A percentile compares a stretch with the other conserved stretches of the same genome.
Conservation (phyloP, 1,139 yeast species). For the Spathaspora jeffriesii region DNA sequence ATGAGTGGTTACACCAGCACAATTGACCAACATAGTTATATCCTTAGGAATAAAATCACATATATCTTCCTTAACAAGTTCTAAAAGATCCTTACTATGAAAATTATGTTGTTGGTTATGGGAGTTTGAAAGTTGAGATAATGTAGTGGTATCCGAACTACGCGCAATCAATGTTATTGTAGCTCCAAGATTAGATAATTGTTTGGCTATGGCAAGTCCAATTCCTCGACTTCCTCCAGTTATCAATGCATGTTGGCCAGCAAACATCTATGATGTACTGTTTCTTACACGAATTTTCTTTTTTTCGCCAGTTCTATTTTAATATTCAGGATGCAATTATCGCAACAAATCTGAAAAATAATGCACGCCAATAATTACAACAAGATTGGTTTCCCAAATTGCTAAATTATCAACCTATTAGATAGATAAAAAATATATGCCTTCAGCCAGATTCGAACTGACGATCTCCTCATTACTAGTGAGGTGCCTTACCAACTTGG, state of each 20-base stretch:
- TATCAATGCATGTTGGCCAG: slow-evolving; percentile 49
- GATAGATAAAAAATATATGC: slow-evolving; percentile 40
- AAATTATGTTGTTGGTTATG: slow-evolving; percentile 47
- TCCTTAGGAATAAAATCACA: slow-evolving; percentile 11
- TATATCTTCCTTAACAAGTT: slow-evolving; percentile 2
- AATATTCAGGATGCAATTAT: neutral
- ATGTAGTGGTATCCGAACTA: slow-evolving; percentile 25
- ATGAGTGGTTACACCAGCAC: slow-evolving; percentile 81
- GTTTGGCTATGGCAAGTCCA: slow-evolving; percentile 66
- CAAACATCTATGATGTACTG: slow-evolving; percentile 9
- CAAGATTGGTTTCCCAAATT: neutral
- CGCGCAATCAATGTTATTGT: slow-evolving; percentile 65
- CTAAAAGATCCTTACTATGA: slow-evolving; percentile 51
- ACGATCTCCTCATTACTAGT: slow-evolving; percentile 89
- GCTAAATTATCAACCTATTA: neutral
- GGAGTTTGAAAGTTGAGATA: slow-evolving; percentile 36
- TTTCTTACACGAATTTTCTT: neutral
- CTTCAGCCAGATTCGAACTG: slow-evolving; percentile 85
- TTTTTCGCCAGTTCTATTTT: neutral
- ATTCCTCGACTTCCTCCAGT: slow-evolving; percentile 92
- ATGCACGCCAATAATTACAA: neutral
- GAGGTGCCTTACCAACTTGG: slow-evolving; percentile 93
- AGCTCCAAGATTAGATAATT: slow-evolving; percentile 62
- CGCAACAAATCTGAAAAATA: neutral
- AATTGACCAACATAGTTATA: slow-evolving; percentile 60